Evolutionary conservation across 1,139 yeast species (phyloP).

Genomic region (Hyphopichia khmerensis): DNA sequence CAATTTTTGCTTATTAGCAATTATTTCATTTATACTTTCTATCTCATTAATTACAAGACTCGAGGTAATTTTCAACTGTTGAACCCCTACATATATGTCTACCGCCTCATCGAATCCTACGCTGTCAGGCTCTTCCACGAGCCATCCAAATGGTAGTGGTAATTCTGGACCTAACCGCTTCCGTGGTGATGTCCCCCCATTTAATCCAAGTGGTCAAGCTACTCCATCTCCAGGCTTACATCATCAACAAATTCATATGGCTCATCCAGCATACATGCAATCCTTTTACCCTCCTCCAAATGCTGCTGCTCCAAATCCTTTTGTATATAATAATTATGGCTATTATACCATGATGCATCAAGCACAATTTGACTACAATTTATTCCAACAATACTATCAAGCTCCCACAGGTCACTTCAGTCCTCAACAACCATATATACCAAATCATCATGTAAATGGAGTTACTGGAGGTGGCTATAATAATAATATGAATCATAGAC

Average conservation of each 20-base stretch:
- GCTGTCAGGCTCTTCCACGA: conserved; percentile 5
- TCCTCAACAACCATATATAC: conserved; percentile 2
- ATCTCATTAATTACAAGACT: no score
- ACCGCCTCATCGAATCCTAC: conserved; percentile 6
- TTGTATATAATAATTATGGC: conserved; percentile 7
- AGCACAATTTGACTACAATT: conserved; percentile 10
- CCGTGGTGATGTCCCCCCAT: conserved; percentile 44
- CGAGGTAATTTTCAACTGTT: neutral
- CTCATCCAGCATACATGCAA: conserved; percentile 5
- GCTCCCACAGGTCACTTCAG: neutral
- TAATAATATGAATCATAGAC: conserved; percentile 1
- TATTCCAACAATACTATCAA: conserved; percentile 3
- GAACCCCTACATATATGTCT: conserved; percentile 3
- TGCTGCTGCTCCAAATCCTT: conserved; percentile 4
- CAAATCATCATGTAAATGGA: neutral
- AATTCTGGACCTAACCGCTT: conserved; percentile 38
- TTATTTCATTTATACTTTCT: no score
- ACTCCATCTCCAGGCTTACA: conserved; percentile 8
- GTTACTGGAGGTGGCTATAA: conserved; percentile 1
- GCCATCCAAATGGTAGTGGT: conserved; percentile 13
- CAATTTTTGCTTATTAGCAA: no score
- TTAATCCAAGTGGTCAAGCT: conserved; percentile 29
- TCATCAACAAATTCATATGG: conserved; percentile 2
- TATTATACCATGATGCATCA: conserved; percentile 9
- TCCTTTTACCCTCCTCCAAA: conserved; percentile 9